A percentile compares a stretch with the other conserved stretches of the same genome.
Conservation (phyloP, 768 basidiomycete genomes). For the Zangia roseola region DNA sequence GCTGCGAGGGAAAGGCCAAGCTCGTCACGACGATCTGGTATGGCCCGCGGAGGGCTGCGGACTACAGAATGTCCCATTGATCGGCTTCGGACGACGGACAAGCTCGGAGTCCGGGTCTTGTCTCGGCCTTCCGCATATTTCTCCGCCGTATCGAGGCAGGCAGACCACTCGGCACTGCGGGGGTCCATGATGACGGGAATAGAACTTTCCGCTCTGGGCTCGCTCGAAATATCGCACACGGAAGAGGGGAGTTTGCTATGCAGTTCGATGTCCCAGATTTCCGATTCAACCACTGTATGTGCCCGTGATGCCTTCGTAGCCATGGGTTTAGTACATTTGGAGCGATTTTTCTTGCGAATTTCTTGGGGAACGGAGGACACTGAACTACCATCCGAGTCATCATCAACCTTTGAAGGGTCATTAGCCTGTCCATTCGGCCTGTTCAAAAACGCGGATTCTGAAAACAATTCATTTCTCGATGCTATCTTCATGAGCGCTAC, state of each 20-base stretch:
- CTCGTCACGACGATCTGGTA: conserved; percentile 22
- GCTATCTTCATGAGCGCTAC: conserved; percentile 8
- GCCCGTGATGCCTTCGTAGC: not conserved
- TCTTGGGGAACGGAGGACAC: conserved; percentile 13
- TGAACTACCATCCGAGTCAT: conserved; percentile 6
- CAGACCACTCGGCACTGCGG: conserved; percentile 30
- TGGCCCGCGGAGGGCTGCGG: conserved; percentile 17
- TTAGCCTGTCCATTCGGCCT: conserved; percentile 14
- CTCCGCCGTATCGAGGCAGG: conserved; percentile 4
- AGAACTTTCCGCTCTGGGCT: conserved; percentile 10
- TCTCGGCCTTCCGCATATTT: not conserved
- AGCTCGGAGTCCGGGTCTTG: not conserved
- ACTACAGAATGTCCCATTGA: not conserved
- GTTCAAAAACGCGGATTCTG: conserved; percentile 47
- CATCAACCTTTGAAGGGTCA: conserved; percentile 6
- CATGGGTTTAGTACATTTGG: not conserved
- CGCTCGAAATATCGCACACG: conserved; percentile 13
- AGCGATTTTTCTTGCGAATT: not conserved
- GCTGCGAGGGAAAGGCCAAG: not conserved
- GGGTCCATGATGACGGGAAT: conserved; percentile 39
- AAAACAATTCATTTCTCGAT: conserved; percentile 35
- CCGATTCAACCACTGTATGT: conserved; percentile 33
- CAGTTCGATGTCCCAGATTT: conserved; percentile 57
- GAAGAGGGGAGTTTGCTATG: conserved; percentile 31
- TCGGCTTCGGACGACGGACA: not conserved